Percentiles rank a stretch among this genome's conserved stretches.
phyloP scores from a whole-genome alignment of 2,329 filamentous ascomycete genomes.

The Thermochaetoides dissita region DNA sequence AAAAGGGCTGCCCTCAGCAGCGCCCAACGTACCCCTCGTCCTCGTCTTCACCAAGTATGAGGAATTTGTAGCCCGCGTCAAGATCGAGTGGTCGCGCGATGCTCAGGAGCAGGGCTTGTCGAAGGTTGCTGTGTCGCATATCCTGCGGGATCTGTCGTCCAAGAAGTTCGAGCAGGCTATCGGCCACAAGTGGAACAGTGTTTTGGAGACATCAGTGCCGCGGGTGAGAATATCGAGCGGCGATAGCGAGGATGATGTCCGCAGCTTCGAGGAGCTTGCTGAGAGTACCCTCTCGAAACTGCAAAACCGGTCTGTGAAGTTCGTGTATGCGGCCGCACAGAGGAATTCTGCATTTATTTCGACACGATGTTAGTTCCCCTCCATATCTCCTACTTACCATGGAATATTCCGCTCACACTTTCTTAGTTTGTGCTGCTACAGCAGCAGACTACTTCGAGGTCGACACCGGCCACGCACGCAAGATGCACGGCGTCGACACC shows the following conservation, averaged over 20 bases:
- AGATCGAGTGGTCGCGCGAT: constrained; percentile 12
- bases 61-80: constrained; percentile 13
- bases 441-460: constrained; percentile 14
- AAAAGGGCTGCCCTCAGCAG: constrained; percentile 2
- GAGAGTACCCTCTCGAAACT: constrained; percentile 8
- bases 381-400: not conserved
- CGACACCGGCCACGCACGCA: constrained; percentile 15
- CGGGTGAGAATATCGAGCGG: constrained; percentile 13
- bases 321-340: constrained; percentile 14
- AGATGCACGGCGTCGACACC: constrained; percentile 13
- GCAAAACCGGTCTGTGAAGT: constrained; percentile 9
- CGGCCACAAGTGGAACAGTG: constrained; percentile 11
- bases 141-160: constrained; percentile 11
- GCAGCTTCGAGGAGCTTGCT: constrained; percentile 11
- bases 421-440: constrained; percentile 10
- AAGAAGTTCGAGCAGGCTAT: constrained; percentile 13
- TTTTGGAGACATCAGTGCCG: constrained; percentile 5
- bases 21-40: constrained; percentile 9
- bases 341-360: constrained; percentile 12
- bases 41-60: constrained; percentile 17
- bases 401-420: not conserved
- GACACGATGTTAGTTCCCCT: constrained; percentile 10
- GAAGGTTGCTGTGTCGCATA: constrained; percentile 15
- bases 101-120: constrained; percentile 10
- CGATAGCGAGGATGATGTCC: constrained; percentile 5